Base-by-base conservation (phyloP, 179 eudicot genomes). In the Gypsophila paniculata region DNA sequence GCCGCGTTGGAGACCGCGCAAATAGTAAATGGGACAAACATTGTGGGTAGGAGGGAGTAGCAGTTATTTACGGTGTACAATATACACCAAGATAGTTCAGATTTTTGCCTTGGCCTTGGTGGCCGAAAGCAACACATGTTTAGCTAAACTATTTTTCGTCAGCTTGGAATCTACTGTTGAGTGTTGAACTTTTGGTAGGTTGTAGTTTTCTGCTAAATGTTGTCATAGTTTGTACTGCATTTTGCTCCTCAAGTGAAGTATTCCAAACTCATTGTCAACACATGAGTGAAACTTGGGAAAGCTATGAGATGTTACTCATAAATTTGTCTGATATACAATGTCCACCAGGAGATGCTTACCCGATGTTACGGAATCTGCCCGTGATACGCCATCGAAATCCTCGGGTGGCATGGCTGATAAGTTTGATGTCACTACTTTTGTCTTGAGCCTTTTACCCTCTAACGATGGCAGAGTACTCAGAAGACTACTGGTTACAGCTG, bases 401-500 rank as follows among this genome's bases (percentile, higher is more conserved):
- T 63, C 86, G 65, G 71, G 77, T 75, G 81, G 73, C 62, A 69
- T 73, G 49, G 67, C 79, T 59, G 75, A 76, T 25, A 82, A 74
- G 54, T 83, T 81, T 57, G 82, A 87, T 76, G 79, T 82, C 52
- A 81, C 94, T 53, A 80, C 81, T 75, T 86, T 89, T 75, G 90
- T 86, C 69, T 76, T 91, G 75, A 82, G 80, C 81, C 76, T 89
- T 72, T 78, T 94, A 61, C 87, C 86, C 34, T 85, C 96, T 49
- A 86, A 87, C 75, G 90, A 94, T 61, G 99, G 99, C 61, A 76
- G 66, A 62, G 99, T 88, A 72, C 76, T 91, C 66, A 85, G 97
- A 84, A 85, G 94, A 79, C 91, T 94, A 53, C 67, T 94, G 75
- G 84, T 94, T 87, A 81, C 93, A 76, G 94, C 94, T 2, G 99